Evolutionary conservation across 2,329 filamentous ascomycete genomes (phyloP), one percentile per base, ranked within the genome.

Genomic region (Alternaria postmessia): DNA sequence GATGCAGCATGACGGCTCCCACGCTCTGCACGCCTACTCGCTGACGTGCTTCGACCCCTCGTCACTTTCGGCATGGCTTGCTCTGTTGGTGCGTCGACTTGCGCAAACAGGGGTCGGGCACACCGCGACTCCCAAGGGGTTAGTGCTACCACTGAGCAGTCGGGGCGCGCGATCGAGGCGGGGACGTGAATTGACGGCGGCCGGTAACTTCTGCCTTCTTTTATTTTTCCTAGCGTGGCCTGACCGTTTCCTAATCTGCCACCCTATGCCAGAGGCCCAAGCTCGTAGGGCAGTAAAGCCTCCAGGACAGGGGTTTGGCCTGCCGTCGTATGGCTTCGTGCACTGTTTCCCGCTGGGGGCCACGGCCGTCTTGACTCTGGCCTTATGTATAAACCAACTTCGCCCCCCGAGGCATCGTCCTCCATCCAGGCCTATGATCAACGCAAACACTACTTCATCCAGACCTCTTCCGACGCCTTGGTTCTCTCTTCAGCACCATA

Each of bases 111-210:
- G 65, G 70, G 65, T 71, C 68, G 67, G 69, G 56, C 69, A 75
- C 76, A 78, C 75, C 76, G 75, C 75, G 70, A 71, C 68, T 70
- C 70, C 38, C 63, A 62, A 59, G 60, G 58, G 47, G 52, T 64
- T 65, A 63, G 69, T 73, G 70, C 72, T 67, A 75, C 72, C 68
- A 66, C 63, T 61, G 61, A 63, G 68, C 66, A 66, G 67, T 72
- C 76, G 76, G 76, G 60, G 76, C 75, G 75, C 75, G 76, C 76
- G 75, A 79, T 75, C 65, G 62, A 72, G 73, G 75, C 73, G 73
- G 75, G 73, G 69, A 67, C 62, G 66, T 68, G 63, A 65, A 64
- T 59, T 63, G 46, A 71, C 67, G 69, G 69, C 69, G 56, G 68
- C 55, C 72, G 68, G 68, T 72, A 70, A 57, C 65, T 59, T 69